A percentile compares a stretch with the other conserved stretches of the same genome.
phyloP scores from a whole-genome alignment of 768 basidiomycete genomes.

The Neoboletus magnificus region DNA sequence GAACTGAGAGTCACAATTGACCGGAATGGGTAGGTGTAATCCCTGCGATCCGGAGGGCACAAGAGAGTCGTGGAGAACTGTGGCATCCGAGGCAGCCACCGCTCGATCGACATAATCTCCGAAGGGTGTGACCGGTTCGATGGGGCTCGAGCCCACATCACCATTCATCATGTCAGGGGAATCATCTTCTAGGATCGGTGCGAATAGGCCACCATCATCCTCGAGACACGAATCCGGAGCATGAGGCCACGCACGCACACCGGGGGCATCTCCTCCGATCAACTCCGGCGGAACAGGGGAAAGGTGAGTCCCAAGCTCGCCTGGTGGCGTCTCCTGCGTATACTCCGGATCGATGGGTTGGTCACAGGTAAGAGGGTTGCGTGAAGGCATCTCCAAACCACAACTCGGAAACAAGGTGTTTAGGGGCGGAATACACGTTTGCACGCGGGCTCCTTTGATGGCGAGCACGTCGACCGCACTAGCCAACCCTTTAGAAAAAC shows the following conservation, averaged over 20 bases:
- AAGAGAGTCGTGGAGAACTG: conserved; percentile 24
- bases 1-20: conserved; percentile 26
- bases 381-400: conserved; percentile 13
- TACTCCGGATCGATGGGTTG: conserved; percentile 10
- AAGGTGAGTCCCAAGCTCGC: not conserved
- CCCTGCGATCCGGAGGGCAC: conserved; percentile 16
- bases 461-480: conserved; percentile 72
- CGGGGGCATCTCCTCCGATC: conserved; percentile 1
- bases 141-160: conserved; percentile 61
- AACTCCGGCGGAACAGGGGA: conserved; percentile 13
- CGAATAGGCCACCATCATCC: conserved; percentile 42
- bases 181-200: conserved; percentile 62
- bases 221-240: conserved; percentile 18
- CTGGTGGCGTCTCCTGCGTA: not conserved
- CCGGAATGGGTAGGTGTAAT: conserved; percentile 21
- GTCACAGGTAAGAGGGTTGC: conserved; percentile 30
- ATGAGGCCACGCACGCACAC: conserved; percentile 17
- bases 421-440: conserved; percentile 82
- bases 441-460: conserved; percentile 83
- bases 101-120: conserved; percentile 73
- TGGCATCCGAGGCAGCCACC: conserved; percentile 43
- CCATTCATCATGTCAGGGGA: conserved; percentile 54
- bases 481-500: conserved; percentile 74
- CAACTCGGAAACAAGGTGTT: conserved; percentile 23
- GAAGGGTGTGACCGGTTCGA: conserved; percentile 75